A percentile compares a stretch with the other conserved stretches of the same genome.
phyloP scores from a whole-genome alignment of 176 grass and related monocot species.

The Coix lacrymajobi region DNA sequence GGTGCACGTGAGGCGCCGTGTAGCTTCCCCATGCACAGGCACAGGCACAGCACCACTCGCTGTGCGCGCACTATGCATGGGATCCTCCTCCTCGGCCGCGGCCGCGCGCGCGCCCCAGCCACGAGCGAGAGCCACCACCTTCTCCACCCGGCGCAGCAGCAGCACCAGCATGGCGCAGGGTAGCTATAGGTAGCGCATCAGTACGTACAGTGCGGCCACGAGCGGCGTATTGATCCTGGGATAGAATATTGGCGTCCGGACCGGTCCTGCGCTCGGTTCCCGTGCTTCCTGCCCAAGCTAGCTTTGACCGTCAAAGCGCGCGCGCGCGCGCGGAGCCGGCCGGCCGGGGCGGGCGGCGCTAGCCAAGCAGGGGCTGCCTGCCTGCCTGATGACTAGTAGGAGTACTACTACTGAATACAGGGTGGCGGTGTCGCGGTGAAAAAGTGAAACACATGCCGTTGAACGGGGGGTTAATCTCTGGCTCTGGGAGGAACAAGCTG shows the following conservation, averaged over 20 bases:
- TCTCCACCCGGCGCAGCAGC: background rate
- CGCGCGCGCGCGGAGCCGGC: background rate
- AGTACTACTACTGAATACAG: background rate
- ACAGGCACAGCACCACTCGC: background rate
- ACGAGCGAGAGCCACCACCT: background rate
- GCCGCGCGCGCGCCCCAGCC: background rate
- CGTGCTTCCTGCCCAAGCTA: slow-evolving; percentile 27
- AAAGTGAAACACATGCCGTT: slow-evolving; percentile 30
- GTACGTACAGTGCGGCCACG: slow-evolving; percentile 2
- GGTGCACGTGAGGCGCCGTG: slow-evolving; percentile 48
- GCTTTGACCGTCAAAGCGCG: slow-evolving; percentile 49
- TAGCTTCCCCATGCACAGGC: slow-evolving; percentile 27
- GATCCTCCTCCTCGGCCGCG: slow-evolving; percentile 51
- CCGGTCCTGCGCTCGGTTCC: slow-evolving; percentile 38
- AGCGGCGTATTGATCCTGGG: slow-evolving; percentile 35
- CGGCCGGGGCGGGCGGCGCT: background rate
- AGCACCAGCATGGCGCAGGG: background rate
- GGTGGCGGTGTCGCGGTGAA: slow-evolving; percentile 20
- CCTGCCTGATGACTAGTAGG: too few species aligned
- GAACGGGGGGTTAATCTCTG: background rate
- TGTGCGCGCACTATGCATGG: slow-evolving; percentile 7
- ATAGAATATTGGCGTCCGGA: slow-evolving; percentile 43
- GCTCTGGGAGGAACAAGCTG: background rate
- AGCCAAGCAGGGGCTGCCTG: background rate
- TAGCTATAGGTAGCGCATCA: background rate